Evolutionary conservation across 2,329 filamentous ascomycete genomes (phyloP), one percentile per base, ranked within the genome.

Genomic region (Pseudopyricularia cyperi): DNA sequence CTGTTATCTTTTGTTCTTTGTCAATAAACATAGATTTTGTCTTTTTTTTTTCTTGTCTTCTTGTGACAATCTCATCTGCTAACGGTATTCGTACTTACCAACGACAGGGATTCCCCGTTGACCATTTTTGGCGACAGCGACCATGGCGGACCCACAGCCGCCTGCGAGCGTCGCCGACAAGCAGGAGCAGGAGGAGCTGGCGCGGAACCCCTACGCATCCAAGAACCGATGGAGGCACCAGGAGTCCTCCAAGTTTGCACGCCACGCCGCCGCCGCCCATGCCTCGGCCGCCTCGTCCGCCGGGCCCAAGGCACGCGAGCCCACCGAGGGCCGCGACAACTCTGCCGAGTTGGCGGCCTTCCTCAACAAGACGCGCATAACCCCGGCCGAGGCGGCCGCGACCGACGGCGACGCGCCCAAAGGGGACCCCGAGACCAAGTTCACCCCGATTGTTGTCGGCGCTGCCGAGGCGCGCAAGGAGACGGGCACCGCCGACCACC

Each of bases 181-280:
- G 54, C 24, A 52, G 3, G 53, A 57, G 54, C 57, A 63, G 46
- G 64, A 66, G 49, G 63, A 66, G 54, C 62, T 63, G 52, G 66
- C 22, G 6, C 22, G 61, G 53, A 80, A 82, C 59, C 76, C 75
- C 3, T 67, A 82, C 60, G 73, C 74, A 35, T 83, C 79, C 8
- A 59, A 72, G 39, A 80, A 68, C 60, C 70, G 69, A 58, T 83
- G 80, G 80, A 75, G 80, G 52, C 80, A 83, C 61, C 76, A 82
- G 61, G 80, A 84, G 61, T 83, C 80, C 1, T 68, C 69, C 12
- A 69, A 76, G 33, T 83, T 71, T 60, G 71, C 71, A 49, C 71
- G 71, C 50, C 67, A 74, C 60, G 77, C 76, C 33, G 69, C 63
- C 17, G 52, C 57, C 46, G 49, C 51, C 48, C 30, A 19, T 9